Base-by-base conservation (phyloP, 225 moss, liverwort and hornwort species). In the Thuidium tamariscinum region DNA sequence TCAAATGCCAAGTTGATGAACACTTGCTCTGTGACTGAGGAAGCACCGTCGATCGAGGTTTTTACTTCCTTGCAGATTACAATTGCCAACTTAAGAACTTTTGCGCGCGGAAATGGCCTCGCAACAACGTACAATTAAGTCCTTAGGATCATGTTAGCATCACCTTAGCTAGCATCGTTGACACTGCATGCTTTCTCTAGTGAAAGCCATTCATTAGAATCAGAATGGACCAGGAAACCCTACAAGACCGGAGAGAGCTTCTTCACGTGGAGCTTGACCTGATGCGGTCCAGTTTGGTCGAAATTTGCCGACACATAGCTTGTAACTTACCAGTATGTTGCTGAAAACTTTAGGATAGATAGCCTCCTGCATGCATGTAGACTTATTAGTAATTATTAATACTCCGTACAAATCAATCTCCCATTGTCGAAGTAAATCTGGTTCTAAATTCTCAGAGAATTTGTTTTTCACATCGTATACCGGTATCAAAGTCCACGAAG, bases 1-100 rank as follows among this genome's bases (percentile, higher is more conserved):
- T 94, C 77, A 95, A 94, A 87, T 97, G 96, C 46, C 95, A 94
- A 84, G 95, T 97, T 23, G 96, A 97, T n/a, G 95, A 94, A n/a
- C 97, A 97, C 86, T 89, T 96, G 61, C 91, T 89, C 71, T 97
- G 96, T 82, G 92, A 88, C 80, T 92, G 72, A 77, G n/a, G 27
- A 27, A 48, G 25, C n/a, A 12, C 36, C 60, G 32, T 46, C 5
- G n/a, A n/a, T n/a, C 64, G 3, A 16, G 32, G 22, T 16, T n/a
- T 56, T 10, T 30, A 13, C 25, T 32, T 14, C 20, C 39, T 68
- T 54, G 9, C 26, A 9, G 17, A 55, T 17, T 36, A 16, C 56
- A 10, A 37, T 2, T 27, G 62, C 76, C 39, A 5, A 41, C 37
- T 15, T 16, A 4, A 21, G 55, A 72, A 72, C 61, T 42, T 20